A percentile compares a stretch with the other conserved stretches of the same genome.
Evolutionary conservation across 176 grass and related monocot species (phyloP).

Genomic region (Zea mays): Zm-B73-REFERENCE-NAM-5.0 NC_050096.1:55540501-55541000

Average conservation of each 20-base stretch:
- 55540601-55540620: background rate
- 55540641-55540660: background rate
- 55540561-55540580: background rate
- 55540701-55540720: background rate
- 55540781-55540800: background rate
- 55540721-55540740: background rate
- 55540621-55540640: background rate
- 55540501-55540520: slow-evolving; percentile 5
- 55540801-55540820: background rate
- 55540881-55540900: background rate
- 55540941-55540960: slow-evolving; percentile 1
- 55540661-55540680: background rate
- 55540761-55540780: background rate
- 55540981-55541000: slow-evolving; percentile 97
- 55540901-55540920: background rate
- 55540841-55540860: background rate
- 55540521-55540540: background rate
- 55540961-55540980: slow-evolving; percentile 67
- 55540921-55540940: background rate
- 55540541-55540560: background rate
- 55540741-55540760: background rate
- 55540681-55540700: background rate
- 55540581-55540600: background rate
- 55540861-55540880: slow-evolving; percentile 6
- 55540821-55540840: background rate